Evolutionary conservation across 495 filamentous ascomycete species (phyloP).

Genomic region (Neurospora hispaniola): DNA sequence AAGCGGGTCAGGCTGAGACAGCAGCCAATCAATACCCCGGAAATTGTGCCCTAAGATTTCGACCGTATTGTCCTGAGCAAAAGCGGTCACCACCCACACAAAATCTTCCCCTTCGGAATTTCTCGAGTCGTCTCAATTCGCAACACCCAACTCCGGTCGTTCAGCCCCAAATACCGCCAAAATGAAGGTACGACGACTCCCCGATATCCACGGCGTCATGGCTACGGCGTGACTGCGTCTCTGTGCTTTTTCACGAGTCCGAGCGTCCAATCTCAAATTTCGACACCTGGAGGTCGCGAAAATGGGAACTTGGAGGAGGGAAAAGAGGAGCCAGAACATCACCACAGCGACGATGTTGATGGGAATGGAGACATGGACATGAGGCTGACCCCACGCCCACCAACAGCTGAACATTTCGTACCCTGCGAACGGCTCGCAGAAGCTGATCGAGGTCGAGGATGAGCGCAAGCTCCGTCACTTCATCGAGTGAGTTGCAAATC

Average conservation of each 20-base stretch:
- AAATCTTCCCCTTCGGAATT: constrained; percentile 24
- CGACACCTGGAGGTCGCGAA: neutral
- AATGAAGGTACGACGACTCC: constrained; percentile 23
- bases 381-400: constrained; percentile 11
- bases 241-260: neutral
- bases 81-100: constrained; percentile 16
- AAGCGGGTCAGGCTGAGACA: neutral
- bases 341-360: neutral
- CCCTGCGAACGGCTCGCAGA: constrained; percentile 97
- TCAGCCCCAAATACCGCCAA: constrained; percentile 25
- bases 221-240: neutral
- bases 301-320: neutral
- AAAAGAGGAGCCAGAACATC: neutral
- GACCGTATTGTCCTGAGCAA: constrained; percentile 2
- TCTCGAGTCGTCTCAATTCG: constrained; percentile 13
- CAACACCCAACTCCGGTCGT: constrained; percentile 22
- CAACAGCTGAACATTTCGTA: constrained; percentile 91
- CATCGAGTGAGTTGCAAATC: constrained; percentile 40
- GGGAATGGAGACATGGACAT: neutral
- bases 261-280: neutral
- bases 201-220: neutral
- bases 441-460: constrained; percentile 97
- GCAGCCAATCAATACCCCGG: constrained; percentile 14
- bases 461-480: constrained; percentile 65
- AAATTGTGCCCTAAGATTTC: constrained; percentile 24